phyloP scores from a whole-genome alignment of 805 yeast genomes.

The Ascoidea tarda region DNA sequence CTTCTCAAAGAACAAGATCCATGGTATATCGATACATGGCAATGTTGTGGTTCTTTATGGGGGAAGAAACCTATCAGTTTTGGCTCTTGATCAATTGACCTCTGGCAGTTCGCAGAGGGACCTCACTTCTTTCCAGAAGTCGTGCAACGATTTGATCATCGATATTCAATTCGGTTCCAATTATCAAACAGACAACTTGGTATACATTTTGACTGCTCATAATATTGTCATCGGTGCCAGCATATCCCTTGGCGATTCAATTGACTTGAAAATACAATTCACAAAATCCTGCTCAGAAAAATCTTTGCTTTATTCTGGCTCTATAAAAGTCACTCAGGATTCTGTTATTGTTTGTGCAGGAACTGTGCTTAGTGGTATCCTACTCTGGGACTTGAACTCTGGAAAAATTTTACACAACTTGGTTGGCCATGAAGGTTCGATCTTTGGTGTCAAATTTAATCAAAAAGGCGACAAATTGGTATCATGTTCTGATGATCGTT shows the following conservation, averaged over 20 bases:
- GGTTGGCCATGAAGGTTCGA: slow-evolving; percentile 80
- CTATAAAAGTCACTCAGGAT: slow-evolving; percentile 33
- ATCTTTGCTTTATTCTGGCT: slow-evolving; percentile 80
- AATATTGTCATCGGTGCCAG: slow-evolving; percentile 40
- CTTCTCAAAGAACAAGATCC: slow-evolving; percentile 68
- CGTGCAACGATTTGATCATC: slow-evolving; percentile 71
- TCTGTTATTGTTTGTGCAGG: slow-evolving; percentile 66
- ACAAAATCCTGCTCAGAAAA: slow-evolving; percentile 43
- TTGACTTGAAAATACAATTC: slow-evolving; percentile 14
- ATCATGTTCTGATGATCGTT: slow-evolving; percentile 90
- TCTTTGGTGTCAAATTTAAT: slow-evolving; percentile 65
- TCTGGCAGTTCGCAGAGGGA: slow-evolving; percentile 6
- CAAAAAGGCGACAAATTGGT: slow-evolving; percentile 38
- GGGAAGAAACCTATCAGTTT: slow-evolving; percentile 48
- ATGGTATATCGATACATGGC: slow-evolving; percentile 42
- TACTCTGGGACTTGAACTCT: slow-evolving; percentile 53
- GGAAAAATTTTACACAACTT: slow-evolving; percentile 36
- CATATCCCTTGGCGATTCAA: slow-evolving; percentile 10
- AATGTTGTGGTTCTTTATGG: slow-evolving; percentile 41
- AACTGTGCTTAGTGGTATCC: slow-evolving; percentile 81
- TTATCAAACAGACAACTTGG: slow-evolving; percentile 12
- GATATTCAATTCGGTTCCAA: slow-evolving; percentile 35
- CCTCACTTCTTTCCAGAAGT: slow-evolving; percentile 22
- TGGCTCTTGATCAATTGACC: slow-evolving; percentile 19
- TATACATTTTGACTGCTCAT: slow-evolving; percentile 65